A percentile compares a stretch with the other conserved stretches of the same genome.
Evolutionary conservation across 768 basidiomycete species (phyloP).

Genomic region (Boletus rubescentipes): DNA sequence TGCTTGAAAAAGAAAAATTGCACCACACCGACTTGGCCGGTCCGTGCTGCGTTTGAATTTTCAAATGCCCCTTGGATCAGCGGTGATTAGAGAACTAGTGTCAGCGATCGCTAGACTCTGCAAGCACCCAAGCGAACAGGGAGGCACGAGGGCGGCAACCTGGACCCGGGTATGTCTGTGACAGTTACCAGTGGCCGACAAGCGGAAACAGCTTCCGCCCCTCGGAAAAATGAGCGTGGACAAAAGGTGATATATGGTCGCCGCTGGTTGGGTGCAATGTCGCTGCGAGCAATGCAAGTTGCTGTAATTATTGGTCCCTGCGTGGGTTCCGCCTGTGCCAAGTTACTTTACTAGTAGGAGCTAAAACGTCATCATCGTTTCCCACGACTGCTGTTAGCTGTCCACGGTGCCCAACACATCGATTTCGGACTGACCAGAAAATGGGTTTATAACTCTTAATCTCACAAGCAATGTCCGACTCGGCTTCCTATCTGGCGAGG

Average conservation of each 20-base stretch:
- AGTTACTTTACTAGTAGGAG: no score
- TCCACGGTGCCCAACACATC: constrained; percentile 12
- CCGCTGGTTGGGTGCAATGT: not conserved
- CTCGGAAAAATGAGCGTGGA: not conserved
- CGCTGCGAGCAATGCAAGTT: no score
- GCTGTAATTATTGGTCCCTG: not conserved
- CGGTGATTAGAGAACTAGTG: constrained; percentile 7
- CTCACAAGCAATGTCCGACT: constrained; percentile 39
- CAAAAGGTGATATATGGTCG: not conserved
- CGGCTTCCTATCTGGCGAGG: constrained; percentile 40
- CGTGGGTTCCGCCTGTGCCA: not conserved
- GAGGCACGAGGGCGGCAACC: not conserved
- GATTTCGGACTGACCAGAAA: constrained; percentile 15
- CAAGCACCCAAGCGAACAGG: constrained; percentile 1
- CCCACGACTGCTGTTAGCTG: constrained; percentile 22
- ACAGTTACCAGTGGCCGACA: no score
- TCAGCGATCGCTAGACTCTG: not conserved
- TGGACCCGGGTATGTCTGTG: no score
- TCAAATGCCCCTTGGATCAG: not conserved
- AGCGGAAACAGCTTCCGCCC: no score
- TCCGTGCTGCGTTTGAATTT: not conserved
- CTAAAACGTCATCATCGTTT: constrained; percentile 8
- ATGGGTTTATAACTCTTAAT: constrained; percentile 24
- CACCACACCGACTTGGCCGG: not conserved
- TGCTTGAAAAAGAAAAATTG: constrained; percentile 19